Conservation (phyloP, 495 filamentous ascomycete genomes). For the Tuber microsphaerosporum region DNA sequence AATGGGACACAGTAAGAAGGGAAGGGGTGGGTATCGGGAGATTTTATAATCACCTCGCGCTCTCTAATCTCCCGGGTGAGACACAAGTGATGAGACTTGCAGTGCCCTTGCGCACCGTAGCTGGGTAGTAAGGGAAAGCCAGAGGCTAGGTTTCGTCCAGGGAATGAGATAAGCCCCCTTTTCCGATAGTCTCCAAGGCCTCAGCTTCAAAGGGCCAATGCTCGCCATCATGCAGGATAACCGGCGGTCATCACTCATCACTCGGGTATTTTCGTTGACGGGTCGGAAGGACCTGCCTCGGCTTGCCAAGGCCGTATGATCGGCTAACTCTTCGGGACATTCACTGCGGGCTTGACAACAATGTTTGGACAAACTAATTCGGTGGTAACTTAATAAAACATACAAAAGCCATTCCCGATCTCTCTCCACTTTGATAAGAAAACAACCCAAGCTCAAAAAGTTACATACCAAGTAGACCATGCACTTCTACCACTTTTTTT, state of each 20-base stretch:
- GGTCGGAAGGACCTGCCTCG: neutral
- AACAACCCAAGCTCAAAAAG: neutral
- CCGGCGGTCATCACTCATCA: neutral
- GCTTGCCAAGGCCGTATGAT: neutral
- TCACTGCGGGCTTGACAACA: neutral
- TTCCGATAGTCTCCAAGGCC: neutral
- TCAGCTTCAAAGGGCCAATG: neutral
- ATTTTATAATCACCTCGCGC: neutral
- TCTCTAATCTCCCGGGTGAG: neutral
- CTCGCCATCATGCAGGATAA: neutral
- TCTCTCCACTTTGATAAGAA: neutral
- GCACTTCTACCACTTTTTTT: neutral
- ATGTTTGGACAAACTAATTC: neutral
- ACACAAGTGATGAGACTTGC: conserved; percentile 1
- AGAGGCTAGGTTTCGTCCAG: neutral
- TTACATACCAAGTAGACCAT: neutral
- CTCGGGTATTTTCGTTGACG: neutral
- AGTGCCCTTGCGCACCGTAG: neutral
- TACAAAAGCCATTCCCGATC: neutral
- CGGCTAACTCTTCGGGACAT: neutral
- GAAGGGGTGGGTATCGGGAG: neutral
- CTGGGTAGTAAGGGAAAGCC: neutral
- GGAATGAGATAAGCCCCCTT: neutral
- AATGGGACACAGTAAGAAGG: neutral
- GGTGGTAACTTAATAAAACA: neutral